phyloP scores from a whole-genome alignment of 1,284 basidiomycete species.

The Wallemia mellicola region DNA sequence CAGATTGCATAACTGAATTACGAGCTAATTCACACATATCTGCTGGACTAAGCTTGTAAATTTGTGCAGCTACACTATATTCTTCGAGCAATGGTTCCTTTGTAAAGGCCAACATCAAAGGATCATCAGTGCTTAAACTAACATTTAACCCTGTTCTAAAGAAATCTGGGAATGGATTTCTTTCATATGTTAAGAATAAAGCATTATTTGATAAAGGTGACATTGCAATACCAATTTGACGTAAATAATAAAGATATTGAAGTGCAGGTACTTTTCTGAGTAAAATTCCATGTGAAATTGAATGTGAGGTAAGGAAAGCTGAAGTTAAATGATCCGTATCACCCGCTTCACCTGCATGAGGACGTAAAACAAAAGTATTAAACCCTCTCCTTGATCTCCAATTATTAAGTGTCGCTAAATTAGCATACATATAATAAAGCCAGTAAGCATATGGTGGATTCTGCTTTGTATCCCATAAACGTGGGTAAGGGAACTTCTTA shows the following conservation, averaged over 20 bases:
- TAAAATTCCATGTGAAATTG: constrained; percentile 92
- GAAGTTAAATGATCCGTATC: constrained; percentile 93
- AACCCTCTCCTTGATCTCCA: constrained; percentile 71
- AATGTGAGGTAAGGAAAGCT: constrained; percentile 83
- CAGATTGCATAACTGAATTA: constrained; percentile 84
- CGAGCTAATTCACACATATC: constrained; percentile 62
- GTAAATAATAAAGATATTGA: constrained; percentile 50
- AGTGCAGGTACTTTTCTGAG: constrained; percentile 82
- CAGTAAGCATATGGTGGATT: constrained; percentile 88
- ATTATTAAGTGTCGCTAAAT: constrained; percentile 75
- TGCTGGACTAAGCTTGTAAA: constrained; percentile 51
- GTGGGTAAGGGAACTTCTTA: constrained; percentile 83
- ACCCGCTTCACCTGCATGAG: constrained; percentile 91
- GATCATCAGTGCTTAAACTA: constrained; percentile 84
- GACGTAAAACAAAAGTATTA: constrained; percentile 79
- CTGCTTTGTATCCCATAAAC: constrained; percentile 61
- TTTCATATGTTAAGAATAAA: constrained; percentile 80
- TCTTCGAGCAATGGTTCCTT: constrained; percentile 91
- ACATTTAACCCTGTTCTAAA: constrained; percentile 92
- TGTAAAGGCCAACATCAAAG: constrained; percentile 32
- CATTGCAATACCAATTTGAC: constrained; percentile 94
- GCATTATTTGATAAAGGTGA: constrained; percentile 94
- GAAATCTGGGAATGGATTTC: constrained; percentile 89
- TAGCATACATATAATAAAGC: constrained; percentile 95
- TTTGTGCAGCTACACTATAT: constrained; percentile 92